Base-by-base conservation (phyloP, 2,329 filamentous ascomycete genomes). In the Alternaria viburni region DNA sequence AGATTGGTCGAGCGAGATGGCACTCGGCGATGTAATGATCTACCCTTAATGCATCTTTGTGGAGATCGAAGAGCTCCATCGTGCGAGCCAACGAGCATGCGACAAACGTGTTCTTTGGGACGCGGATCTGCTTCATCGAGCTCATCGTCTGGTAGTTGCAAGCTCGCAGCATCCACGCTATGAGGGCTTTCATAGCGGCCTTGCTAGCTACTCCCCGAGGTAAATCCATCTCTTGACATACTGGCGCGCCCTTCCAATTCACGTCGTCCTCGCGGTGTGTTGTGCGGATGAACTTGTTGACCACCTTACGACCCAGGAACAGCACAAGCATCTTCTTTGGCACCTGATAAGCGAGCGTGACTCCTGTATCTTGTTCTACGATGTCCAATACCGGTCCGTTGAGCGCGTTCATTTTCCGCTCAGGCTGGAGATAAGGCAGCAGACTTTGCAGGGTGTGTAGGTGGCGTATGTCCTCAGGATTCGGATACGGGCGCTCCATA, bases 91-190 rank as follows among this genome's bases (percentile, higher is more conserved):
- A 65, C 1, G 68, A 71, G 25, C 72, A 72, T 1, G 74, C 69
- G 5, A 65, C 69, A 30, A 74, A 73, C 1, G 62, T 54, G 11
- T 70, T 69, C 2, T 50, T 51, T 0, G 73, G 74, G 6, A 70
- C 50, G 7, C 36, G 54, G 5, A 76, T 62, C 19, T 60, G 65
- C 21, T 62, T 43, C 62, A 71, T 70, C 7, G 19, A 36, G 4
- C 25, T 25, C 64, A 65, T 64, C 10, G 51, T 69, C 11, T 52
- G 26, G 1, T 19, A 28, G 3, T 55, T 54, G 47, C 73, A 75
- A 3, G 73, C 74, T 6, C 68, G 65, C 1, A 36, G 46, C 73
- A 76, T 74, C 73, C 74, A 76, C 2, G 68, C 44, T 6, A 74
- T 17, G 7, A 76, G 26, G 8, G 69, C 63, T 6, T 50, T 69